Conservation (phyloP, 2,329 filamentous ascomycete genomes). For the Fusarium sp. region DNA sequence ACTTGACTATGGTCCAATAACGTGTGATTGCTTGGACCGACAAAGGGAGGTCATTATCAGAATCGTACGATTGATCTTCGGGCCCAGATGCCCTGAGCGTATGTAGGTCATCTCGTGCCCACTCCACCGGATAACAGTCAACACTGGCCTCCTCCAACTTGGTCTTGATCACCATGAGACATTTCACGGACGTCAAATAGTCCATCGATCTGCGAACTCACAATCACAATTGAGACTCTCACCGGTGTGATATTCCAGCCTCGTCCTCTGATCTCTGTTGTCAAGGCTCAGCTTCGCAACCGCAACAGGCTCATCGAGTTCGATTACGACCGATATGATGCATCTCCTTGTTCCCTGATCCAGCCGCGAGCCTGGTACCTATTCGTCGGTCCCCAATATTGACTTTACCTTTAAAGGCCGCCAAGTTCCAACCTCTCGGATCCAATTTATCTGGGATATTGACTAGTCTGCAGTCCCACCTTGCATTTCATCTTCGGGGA, state of each 20-base stretch:
- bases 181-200: not conserved
- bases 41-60: not conserved
- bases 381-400: not conserved
- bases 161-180: not conserved
- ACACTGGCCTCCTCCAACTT: not conserved
- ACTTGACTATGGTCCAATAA: not conserved
- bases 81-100: not conserved
- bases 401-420: not conserved
- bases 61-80: slow-evolving; percentile 1
- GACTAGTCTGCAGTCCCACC: not conserved
- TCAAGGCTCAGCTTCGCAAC: not conserved
- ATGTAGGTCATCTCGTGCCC: not conserved
- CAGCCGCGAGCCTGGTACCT: not conserved
- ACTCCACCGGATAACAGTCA: not conserved
- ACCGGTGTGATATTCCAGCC: not conserved
- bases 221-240: not conserved
- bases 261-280: not conserved
- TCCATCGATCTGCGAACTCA: not conserved
- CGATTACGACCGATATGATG: not conserved
- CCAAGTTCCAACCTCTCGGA: not conserved
- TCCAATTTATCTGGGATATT: not conserved
- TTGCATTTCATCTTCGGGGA: not conserved
- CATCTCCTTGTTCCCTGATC: not conserved
- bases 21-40: not conserved
- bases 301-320: not conserved